These are phyloP conservation scores for Besnoitia besnoiti DNA, from an alignment of 169 alveolate species.

Conservation along the genomic window DNA sequence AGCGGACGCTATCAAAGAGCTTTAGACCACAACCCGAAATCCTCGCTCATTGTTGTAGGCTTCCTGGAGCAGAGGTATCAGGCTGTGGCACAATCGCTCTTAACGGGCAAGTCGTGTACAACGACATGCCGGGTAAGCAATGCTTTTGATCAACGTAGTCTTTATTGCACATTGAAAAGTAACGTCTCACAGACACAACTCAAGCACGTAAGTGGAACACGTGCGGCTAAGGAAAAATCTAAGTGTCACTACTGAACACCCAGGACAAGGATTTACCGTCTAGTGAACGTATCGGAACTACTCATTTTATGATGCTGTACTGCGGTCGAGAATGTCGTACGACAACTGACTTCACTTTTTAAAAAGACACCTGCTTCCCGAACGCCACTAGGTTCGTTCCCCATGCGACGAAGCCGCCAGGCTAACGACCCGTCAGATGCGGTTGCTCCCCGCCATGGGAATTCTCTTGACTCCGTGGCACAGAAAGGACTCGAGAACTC, in stretches of 20 bases:
- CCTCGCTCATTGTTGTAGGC: neutral
- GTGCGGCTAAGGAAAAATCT: neutral
- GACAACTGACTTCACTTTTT: no score
- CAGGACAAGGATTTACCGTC: neutral
- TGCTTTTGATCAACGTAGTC: neutral
- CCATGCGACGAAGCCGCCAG: no score
- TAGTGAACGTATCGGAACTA: no score
- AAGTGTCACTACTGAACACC: neutral
- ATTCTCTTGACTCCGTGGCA: no score
- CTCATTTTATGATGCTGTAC: no score
- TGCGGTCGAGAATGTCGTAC: no score
- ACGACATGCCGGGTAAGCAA: neutral
- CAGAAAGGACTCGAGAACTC: neutral
- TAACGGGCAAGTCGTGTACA: conserved; percentile 61
- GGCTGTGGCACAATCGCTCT: conserved; percentile 66
- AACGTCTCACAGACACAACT: neutral
- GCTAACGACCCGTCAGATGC: no score
- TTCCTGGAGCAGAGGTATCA: conserved; percentile 65
- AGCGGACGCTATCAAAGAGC: neutral
- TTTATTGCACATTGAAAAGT: neutral
- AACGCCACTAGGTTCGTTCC: no score
- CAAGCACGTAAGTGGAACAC: conserved; percentile 14
- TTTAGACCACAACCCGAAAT: neutral
- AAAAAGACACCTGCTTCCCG: no score
- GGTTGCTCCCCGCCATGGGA: no score